phyloP scores from a whole-genome alignment of 2,329 filamentous ascomycete species.

The Alternaria incomplexa region DNA sequence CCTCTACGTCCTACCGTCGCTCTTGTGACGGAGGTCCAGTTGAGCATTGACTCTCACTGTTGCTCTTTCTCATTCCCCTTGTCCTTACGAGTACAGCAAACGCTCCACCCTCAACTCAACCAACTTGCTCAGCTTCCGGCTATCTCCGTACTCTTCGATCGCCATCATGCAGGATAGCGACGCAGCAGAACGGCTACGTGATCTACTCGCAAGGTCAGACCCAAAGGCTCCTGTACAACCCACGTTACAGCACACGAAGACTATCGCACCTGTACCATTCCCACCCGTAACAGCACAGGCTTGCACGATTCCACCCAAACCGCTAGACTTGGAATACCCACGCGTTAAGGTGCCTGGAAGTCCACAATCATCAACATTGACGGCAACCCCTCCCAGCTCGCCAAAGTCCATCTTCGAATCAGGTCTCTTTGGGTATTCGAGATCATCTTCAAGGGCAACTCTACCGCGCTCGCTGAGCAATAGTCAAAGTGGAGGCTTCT shows the following conservation, averaged over 20 bases:
- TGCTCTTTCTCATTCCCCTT: background rate
- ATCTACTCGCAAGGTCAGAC: background rate
- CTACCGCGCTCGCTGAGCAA: background rate
- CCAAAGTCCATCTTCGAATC: background rate
- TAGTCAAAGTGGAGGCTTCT: background rate
- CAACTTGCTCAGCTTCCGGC: background rate
- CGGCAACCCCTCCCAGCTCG: background rate
- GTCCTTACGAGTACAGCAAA: background rate
- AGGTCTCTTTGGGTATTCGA: fast-evolving
- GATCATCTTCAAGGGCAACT: background rate
- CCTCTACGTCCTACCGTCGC: background rate
- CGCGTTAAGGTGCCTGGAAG: background rate
- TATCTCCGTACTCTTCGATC: background rate
- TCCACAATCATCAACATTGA: background rate
- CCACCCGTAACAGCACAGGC: background rate
- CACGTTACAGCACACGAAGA: background rate
- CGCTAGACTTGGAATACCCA: background rate
- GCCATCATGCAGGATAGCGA: background rate
- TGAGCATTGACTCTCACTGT: background rate
- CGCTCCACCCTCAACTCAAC: background rate
- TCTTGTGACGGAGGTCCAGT: background rate
- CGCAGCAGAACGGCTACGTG: background rate
- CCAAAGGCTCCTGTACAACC: background rate
- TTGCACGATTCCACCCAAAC: background rate
- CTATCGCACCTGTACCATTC: background rate